These are phyloP conservation scores for Erythrophleum fordii DNA, from an alignment of 306 rosid species.

Conservation along the genomic window DNA sequence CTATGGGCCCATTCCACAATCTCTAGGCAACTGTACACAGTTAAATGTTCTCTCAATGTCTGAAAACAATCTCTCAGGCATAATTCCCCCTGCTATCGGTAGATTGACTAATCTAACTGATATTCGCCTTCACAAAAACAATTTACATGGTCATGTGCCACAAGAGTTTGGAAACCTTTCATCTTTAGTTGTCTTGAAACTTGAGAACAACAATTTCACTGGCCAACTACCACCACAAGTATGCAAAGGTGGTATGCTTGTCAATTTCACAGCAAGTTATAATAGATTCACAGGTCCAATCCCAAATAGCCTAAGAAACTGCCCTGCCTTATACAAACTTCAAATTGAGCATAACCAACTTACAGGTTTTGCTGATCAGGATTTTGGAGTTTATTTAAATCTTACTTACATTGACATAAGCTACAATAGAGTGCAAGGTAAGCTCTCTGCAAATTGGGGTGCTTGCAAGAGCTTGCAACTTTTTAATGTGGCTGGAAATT, in stretches of 20 bases:
- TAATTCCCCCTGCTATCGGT: background rate
- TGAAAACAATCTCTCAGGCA: background rate
- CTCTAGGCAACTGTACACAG: slow-evolving; percentile 38
- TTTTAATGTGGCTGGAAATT: background rate
- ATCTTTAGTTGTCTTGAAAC: no score
- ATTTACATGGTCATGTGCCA: no score
- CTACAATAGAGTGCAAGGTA: background rate
- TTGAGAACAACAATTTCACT: no score
- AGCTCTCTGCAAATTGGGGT: background rate
- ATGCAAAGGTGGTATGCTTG: no score
- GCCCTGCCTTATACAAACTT: background rate
- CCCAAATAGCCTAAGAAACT: no score
- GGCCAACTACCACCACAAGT: no score
- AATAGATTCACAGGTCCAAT: no score
- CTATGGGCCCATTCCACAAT: background rate
- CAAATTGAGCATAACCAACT: background rate
- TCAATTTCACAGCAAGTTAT: no score
- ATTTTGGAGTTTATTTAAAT: background rate
- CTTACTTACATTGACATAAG: slow-evolving; percentile 11
- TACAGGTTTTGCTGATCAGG: background rate
- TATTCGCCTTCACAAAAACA: no score
- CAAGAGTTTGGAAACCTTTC: no score
- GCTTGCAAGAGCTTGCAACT: background rate
- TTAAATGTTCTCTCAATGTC: background rate
- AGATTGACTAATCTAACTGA: no score